Evolutionary conservation across 331 rosid genomes (phyloP).

Genomic region (Phaseolus coccineus): DNA sequence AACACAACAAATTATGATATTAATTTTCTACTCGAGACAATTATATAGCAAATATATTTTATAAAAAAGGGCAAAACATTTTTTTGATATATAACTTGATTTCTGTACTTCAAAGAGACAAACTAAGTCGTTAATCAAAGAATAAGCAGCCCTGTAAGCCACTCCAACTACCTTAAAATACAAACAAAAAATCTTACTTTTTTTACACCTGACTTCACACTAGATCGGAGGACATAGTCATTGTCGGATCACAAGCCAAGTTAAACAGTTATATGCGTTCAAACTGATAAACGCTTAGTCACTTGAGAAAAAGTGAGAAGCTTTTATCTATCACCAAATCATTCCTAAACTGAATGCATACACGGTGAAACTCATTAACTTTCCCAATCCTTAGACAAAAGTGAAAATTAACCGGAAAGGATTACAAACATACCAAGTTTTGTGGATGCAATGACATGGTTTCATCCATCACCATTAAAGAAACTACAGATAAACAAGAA

Average conservation of each 20-base stretch:
- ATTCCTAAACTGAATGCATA: not conserved
- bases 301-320: not conserved
- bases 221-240: not conserved
- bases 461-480: conserved; percentile 19
- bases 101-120: not conserved
- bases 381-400: not conserved
- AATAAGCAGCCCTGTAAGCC: not conserved
- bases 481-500: conserved; percentile 37
- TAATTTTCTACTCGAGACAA: no score
- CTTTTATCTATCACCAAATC: not conserved
- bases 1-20: no score
- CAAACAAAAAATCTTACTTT: not conserved
- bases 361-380: not conserved
- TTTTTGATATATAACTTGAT: not conserved
- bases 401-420: conserved; percentile 6
- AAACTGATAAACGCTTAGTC: not conserved
- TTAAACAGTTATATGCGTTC: not conserved
- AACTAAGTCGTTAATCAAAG: not conserved
- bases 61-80: no score
- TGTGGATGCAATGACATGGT: conserved; percentile 24
- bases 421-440: conserved; percentile 20
- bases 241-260: not conserved
- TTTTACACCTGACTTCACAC: not conserved
- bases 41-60: no score
- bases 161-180: not conserved